Evolutionary conservation across 1,139 yeast genomes (phyloP).

Genomic region (Diutina siamensis): DNA sequence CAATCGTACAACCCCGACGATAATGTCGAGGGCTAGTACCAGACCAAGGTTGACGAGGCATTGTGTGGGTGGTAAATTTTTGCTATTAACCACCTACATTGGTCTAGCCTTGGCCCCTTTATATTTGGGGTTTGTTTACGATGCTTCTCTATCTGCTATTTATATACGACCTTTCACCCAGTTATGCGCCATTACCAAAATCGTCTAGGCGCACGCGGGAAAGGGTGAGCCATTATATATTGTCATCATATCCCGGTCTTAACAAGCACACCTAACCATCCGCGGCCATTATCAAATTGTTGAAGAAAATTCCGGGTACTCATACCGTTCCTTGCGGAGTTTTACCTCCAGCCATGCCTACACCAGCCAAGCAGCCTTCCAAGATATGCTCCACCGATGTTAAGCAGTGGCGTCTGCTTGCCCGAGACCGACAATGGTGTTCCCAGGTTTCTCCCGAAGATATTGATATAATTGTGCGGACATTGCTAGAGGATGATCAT

Average conservation of each 20-base stretch:
- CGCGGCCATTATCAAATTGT: background rate
- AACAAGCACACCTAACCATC: background rate
- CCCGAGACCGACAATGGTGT: slow-evolving; percentile 5
- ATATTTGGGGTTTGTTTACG: no score
- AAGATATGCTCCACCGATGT: background rate
- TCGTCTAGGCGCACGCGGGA: background rate
- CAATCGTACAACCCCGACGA: no score
- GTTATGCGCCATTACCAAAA: background rate
- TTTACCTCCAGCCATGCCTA: background rate
- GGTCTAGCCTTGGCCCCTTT: no score
- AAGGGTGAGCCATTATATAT: background rate
- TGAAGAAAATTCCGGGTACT: background rate
- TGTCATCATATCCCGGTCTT: background rate
- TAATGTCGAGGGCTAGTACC: no score
- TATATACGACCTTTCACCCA: no score
- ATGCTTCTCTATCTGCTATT: no score
- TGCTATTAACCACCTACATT: no score
- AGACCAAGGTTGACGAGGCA: no score
- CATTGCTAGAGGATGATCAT: background rate
- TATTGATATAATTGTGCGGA: background rate
- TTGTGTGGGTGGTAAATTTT: no score
- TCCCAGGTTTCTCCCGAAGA: background rate
- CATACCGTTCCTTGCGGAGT: background rate
- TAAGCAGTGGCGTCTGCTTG: background rate
- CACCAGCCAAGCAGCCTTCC: background rate